Conservation (phyloP, 371 early-diverging fungal species). For the Mucor velutinosus region DNA sequence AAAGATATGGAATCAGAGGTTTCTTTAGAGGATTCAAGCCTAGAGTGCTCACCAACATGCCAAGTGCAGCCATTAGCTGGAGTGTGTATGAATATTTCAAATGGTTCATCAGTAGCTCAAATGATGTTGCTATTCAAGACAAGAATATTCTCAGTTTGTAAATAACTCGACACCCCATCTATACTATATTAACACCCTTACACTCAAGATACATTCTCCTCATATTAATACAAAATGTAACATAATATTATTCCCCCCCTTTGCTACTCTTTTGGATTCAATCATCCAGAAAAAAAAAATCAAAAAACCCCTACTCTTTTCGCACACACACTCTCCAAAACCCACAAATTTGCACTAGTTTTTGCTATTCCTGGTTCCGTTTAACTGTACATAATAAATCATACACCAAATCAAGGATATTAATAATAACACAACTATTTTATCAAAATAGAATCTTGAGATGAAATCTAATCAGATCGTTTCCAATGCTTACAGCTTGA, state of each 20-base stretch:
- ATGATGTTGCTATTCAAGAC: not conserved
- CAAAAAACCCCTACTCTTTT: not conserved
- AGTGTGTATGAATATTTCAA: constrained; percentile 86
- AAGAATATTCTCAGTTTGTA: constrained; percentile 8
- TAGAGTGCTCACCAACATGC: constrained; percentile 83
- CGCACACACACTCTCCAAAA: not conserved
- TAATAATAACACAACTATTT: not conserved
- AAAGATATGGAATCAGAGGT: constrained; percentile 70
- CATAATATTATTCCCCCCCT: not conserved
- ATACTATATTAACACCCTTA: not conserved
- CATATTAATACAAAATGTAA: not conserved
- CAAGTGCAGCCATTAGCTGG: constrained; percentile 93
- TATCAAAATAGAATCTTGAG: not conserved
- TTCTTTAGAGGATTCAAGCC: constrained; percentile 80
- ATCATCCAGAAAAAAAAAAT: not conserved
- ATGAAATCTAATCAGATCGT: not conserved
- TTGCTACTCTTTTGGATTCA: not conserved
- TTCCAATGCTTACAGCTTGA: not conserved
- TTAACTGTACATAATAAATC: not conserved
- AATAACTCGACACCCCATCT: constrained; percentile 2
- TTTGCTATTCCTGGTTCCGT: not conserved
- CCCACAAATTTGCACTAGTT: not conserved
- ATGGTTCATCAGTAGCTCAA: constrained; percentile 54
- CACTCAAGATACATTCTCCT: not conserved
- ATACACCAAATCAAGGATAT: not conserved